Conservation (phyloP, 139 green algal species). For the Closterium sp. region DNA sequence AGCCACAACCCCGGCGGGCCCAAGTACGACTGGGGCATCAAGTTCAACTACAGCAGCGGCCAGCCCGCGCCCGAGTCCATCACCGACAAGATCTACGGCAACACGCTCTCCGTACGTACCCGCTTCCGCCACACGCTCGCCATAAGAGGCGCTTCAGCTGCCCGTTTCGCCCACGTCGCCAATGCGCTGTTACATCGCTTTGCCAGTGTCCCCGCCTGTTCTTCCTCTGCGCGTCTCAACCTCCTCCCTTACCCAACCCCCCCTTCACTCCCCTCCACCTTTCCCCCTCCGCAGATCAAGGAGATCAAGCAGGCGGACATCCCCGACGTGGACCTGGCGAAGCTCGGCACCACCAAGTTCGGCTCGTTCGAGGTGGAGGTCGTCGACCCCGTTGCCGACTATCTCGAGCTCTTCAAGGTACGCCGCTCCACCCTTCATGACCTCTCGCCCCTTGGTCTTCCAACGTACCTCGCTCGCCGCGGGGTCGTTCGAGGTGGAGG, state of each 20-base stretch:
- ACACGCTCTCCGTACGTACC: constrained; percentile 70
- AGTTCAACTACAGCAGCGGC: constrained; percentile 96
- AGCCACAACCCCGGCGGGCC: constrained; percentile 96
- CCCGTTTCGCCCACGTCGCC: no score
- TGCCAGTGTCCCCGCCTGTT: no score
- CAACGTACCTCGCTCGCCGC: no score
- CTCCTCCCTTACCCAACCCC: background rate
- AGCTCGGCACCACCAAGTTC: constrained; percentile 72
- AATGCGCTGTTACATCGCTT: no score
- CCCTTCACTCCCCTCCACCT: background rate
- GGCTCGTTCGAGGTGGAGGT: constrained; percentile 95
- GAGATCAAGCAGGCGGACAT: constrained; percentile 87
- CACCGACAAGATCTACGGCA: constrained; percentile 94
- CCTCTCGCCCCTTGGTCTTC: no score
- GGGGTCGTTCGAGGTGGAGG: constrained; percentile 94
- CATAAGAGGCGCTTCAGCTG: no score
- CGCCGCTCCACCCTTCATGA: no score
- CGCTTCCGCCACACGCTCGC: background rate
- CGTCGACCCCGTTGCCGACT: constrained; percentile 87
- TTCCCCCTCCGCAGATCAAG: constrained; percentile 64
- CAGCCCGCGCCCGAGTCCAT: constrained; percentile 97
- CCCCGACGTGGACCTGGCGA: constrained; percentile 88
- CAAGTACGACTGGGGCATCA: constrained; percentile 99
- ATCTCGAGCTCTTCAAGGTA: constrained; percentile 72
- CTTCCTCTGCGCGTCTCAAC: no score